Conservation (phyloP, 352 stramenopile species). For the Phytophthora lateralis region DNA sequence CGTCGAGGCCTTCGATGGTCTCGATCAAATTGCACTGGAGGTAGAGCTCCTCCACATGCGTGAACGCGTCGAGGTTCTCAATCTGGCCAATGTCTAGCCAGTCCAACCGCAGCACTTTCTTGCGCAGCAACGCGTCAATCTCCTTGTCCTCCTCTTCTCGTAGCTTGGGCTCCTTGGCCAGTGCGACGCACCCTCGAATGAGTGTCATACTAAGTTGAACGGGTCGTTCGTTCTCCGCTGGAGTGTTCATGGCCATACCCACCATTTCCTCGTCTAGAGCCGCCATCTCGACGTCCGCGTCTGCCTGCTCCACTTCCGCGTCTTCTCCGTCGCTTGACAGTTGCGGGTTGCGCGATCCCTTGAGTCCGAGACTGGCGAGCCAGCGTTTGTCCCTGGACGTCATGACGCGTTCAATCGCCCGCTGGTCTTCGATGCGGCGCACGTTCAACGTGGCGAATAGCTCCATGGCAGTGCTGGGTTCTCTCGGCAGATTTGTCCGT, state of each 20-base stretch:
- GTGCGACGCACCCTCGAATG: slow-evolving; percentile 52
- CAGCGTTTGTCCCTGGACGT: slow-evolving; percentile 38
- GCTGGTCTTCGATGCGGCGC: slow-evolving; percentile 32
- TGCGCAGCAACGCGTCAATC: slow-evolving; percentile 49
- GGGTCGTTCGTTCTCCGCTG: slow-evolving; percentile 39
- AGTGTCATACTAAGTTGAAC: slow-evolving; percentile 68
- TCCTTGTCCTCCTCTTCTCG: slow-evolving; percentile 37
- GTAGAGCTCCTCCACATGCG: slow-evolving; percentile 75
- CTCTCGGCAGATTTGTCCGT: slow-evolving; percentile 13
- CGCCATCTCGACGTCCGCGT: slow-evolving; percentile 63
- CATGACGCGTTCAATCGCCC: slow-evolving; percentile 38
- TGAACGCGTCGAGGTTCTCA: slow-evolving; percentile 80
- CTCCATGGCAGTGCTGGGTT: slow-evolving; percentile 30
- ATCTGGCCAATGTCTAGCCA: slow-evolving; percentile 75
- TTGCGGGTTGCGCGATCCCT: slow-evolving; percentile 11
- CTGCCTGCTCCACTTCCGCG: slow-evolving; percentile 27
- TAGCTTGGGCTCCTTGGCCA: slow-evolving; percentile 15
- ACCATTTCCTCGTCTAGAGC: slow-evolving; percentile 60
- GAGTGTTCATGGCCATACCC: slow-evolving; percentile 36
- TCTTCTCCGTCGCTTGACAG: slow-evolving; percentile 10
- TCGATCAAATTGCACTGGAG: slow-evolving; percentile 78
- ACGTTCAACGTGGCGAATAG: slow-evolving; percentile 46
- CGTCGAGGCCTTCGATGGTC: slow-evolving; percentile 66
- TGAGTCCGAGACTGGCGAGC: slow-evolving; percentile 35
- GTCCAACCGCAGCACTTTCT: slow-evolving; percentile 70